Evolutionary conservation across 352 stramenopile species (phyloP).

Genomic region (Thraustotheca clavata): DNA sequence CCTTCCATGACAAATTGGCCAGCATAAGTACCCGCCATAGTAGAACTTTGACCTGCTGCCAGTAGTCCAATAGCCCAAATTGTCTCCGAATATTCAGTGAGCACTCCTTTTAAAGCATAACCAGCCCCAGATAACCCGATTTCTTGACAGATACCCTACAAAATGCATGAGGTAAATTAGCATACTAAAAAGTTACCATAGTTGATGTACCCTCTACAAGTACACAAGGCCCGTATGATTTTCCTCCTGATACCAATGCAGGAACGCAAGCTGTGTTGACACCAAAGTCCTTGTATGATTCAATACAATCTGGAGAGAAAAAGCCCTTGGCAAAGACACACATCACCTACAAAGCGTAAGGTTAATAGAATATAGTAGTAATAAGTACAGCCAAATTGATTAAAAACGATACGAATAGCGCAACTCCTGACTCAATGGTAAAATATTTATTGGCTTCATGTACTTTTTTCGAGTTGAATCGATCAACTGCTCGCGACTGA

Average conservation of each 20-base stretch:
- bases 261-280: constrained; percentile 71
- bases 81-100: constrained; percentile 72
- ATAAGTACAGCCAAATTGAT: constrained; percentile 90
- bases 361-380: not conserved
- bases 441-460: constrained; percentile 91
- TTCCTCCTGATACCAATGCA: constrained; percentile 33
- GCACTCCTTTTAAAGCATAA: constrained; percentile 63
- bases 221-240: constrained; percentile 43
- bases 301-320: constrained; percentile 67
- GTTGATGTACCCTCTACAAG: constrained; percentile 36
- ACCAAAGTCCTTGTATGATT: constrained; percentile 36
- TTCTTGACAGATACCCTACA: constrained; percentile 61
- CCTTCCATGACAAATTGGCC: constrained; percentile 96
- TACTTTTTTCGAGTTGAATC: constrained; percentile 48
- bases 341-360: constrained; percentile 30
- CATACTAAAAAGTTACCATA: not conserved
- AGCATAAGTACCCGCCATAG: constrained; percentile 95
- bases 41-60: constrained; percentile 90
- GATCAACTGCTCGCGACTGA: constrained; percentile 53
- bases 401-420: constrained; percentile 90
- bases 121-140: constrained; percentile 86
- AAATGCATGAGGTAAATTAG: not conserved
- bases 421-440: constrained; percentile 85
- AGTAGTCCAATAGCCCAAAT: constrained; percentile 93
- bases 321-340: constrained; percentile 92